Conservation (phyloP, 441 rosid species). For the Macaranga tanarius region DNA sequence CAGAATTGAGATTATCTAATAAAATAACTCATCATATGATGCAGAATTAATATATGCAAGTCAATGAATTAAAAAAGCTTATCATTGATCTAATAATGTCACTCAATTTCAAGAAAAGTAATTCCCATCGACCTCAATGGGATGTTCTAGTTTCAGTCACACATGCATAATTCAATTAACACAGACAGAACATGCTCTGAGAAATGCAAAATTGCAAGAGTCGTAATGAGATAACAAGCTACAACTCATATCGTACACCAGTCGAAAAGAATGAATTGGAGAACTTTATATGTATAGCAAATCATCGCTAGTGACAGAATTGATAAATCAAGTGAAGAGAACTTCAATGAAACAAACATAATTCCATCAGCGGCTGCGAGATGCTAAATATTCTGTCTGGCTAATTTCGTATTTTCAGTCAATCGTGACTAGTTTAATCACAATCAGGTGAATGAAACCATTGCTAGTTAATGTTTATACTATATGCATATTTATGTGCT, state of each 20-base stretch:
- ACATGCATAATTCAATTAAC: background rate
- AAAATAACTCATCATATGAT: background rate
- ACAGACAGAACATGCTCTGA: background rate
- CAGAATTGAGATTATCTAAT: background rate
- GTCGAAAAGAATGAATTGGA: conserved; percentile 11
- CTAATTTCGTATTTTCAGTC: conserved; percentile 25
- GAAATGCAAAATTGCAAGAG: background rate
- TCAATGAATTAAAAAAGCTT: background rate
- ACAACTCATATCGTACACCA: background rate
- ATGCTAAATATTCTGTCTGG: conserved; percentile 25
- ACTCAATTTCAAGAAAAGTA: too few species aligned
- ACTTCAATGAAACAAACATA: conserved; percentile 20
- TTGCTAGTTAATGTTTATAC: conserved; percentile 13
- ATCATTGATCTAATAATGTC: background rate
- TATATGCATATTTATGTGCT: conserved; percentile 39
- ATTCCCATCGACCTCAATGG: too few species aligned
- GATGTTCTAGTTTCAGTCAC: too few species aligned
- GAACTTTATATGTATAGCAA: conserved; percentile 10
- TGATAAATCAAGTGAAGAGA: conserved; percentile 18
- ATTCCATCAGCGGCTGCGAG: conserved; percentile 19
- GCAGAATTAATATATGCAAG: background rate
- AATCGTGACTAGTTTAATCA: conserved; percentile 24
- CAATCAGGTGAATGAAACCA: conserved; percentile 21
- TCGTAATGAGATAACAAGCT: background rate
- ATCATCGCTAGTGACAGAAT: conserved; percentile 15